phyloP scores from a whole-genome alignment of 2,329 filamentous ascomycete genomes.

The Hortaea sp. region DNA sequence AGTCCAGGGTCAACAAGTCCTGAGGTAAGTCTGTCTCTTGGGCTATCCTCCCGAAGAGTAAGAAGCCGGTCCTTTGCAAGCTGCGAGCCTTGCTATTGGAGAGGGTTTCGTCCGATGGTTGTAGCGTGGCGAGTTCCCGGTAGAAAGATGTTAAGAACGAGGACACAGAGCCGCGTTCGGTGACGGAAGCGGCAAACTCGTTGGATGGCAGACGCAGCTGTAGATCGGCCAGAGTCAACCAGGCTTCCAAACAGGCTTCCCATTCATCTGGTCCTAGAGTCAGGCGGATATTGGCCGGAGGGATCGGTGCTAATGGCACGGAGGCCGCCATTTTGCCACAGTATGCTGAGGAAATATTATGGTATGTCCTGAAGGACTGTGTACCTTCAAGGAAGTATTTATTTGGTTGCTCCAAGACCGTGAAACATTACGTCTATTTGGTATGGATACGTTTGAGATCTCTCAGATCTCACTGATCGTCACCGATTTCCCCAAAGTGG shows the following conservation, averaged over 20 bases:
- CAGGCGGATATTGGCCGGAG: slow-evolving; percentile 55
- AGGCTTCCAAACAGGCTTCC: slow-evolving; percentile 66
- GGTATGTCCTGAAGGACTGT: too few species aligned
- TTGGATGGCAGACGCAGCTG: slow-evolving; percentile 51
- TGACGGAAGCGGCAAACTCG: slow-evolving; percentile 37
- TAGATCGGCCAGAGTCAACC: slow-evolving; percentile 57
- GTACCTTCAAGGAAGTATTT: too few species aligned
- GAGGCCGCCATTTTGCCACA: not conserved
- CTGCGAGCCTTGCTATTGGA: slow-evolving; percentile 31
- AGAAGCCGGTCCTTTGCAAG: slow-evolving; percentile 55
- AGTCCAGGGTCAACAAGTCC: slow-evolving; percentile 40
- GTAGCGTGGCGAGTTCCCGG: slow-evolving; percentile 37
- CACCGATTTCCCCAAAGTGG: not conserved
- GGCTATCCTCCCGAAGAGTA: slow-evolving; percentile 38
- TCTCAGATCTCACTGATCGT: not conserved
- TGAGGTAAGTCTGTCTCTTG: slow-evolving; percentile 25
- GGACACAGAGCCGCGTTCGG: slow-evolving; percentile 37
- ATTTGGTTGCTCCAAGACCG: too few species aligned
- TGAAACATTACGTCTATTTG: too few species aligned
- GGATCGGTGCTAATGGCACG: slow-evolving; percentile 70
- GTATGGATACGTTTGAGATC: too few species aligned
- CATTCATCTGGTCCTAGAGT: slow-evolving; percentile 62
- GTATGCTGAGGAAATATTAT: too few species aligned
- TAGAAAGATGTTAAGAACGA: slow-evolving; percentile 60
- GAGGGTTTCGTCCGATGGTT: slow-evolving; percentile 13